Evolutionary conservation across 2,329 filamentous ascomycete genomes (phyloP).

Genomic region (Colletotrichum caudatum): DNA sequence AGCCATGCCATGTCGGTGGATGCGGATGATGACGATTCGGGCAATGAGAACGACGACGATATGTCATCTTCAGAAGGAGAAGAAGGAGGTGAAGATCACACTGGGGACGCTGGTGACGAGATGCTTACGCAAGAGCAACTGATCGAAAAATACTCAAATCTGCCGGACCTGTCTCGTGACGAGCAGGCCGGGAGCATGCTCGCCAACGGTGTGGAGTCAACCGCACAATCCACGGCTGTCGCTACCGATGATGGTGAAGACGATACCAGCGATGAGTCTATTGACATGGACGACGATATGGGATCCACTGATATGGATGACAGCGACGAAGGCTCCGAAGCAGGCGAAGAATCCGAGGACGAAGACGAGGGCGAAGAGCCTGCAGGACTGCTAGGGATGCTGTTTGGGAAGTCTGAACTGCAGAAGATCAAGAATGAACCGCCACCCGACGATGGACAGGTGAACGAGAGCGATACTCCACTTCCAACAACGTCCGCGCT

Average conservation of each 20-base stretch:
- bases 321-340: conserved; percentile 54
- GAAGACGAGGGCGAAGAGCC: conserved; percentile 57
- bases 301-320: conserved; percentile 68
- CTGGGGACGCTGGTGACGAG: conserved; percentile 67
- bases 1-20: conserved; percentile 57
- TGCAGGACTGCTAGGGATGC: conserved; percentile 64
- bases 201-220: conserved; percentile 37
- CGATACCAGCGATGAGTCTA: conserved; percentile 73
- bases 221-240: neutral
- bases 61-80: conserved; percentile 75
- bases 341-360: conserved; percentile 59
- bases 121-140: conserved; percentile 77
- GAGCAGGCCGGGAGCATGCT: conserved; percentile 45
- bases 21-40: conserved; percentile 55
- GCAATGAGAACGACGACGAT: conserved; percentile 57
- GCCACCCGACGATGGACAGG: conserved; percentile 47
- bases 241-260: conserved; percentile 50
- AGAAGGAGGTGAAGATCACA: conserved; percentile 61
- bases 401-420: conserved; percentile 71
- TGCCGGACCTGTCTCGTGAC: conserved; percentile 61
- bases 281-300: conserved; percentile 77
- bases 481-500: neutral
- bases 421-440: conserved; percentile 60
- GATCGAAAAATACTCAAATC: conserved; percentile 74
- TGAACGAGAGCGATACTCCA: conserved; percentile 37